Evolutionary conservation across 2,329 filamentous ascomycete genomes (phyloP), one percentile per base, ranked within the genome.

Genomic region (Talaromyces pinophilus): DNA sequence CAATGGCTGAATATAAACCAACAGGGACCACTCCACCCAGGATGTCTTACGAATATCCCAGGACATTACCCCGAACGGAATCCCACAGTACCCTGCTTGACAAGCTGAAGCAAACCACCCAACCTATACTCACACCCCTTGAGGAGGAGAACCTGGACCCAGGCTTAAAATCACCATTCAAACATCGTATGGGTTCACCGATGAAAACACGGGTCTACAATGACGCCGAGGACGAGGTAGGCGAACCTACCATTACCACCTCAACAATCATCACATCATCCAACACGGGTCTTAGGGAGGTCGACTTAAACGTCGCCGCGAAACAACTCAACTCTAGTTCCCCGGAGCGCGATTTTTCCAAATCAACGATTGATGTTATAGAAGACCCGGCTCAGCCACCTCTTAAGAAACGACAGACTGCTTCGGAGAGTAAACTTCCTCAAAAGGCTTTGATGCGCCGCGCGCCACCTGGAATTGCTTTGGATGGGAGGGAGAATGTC

Each of bases 11-110:
- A 75, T 98, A 98, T 77, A 83, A 87, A 44, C 87, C 91, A 0
- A 98, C 95, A 0, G 94, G 95, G 62, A 85, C 90, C 57, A 98
- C 95, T 0, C 95, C 95, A 0, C 87, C 91, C 74, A 95, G 93
- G 79, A 82, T 84, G 35, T 84, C 88, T 62, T 99, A 98, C 78
- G 84, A 87, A n/a, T 97, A 92, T 73, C 91, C 92, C 0, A 90
- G 86, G 1, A 82, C 85, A 1, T 83, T 99, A 1, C 95, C 95
- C 3, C 88, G 89, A 30, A 98, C 95, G 0, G 86, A 88, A 72
- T 73, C 80, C 0, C 87, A 89, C 72, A 85, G 88, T 13, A 80
- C 77, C 13, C 79, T 90, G 33, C 79, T 88, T 13, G 82, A 85
- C 22, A 79, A 81, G 59, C 72, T 86, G 70, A 80, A 81, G 70